Percentiles rank a stretch among this genome's conserved stretches.
Evolutionary conservation across 2,329 filamentous ascomycete genomes (phyloP).

Genomic region (Dactylellina sp.): DNA sequence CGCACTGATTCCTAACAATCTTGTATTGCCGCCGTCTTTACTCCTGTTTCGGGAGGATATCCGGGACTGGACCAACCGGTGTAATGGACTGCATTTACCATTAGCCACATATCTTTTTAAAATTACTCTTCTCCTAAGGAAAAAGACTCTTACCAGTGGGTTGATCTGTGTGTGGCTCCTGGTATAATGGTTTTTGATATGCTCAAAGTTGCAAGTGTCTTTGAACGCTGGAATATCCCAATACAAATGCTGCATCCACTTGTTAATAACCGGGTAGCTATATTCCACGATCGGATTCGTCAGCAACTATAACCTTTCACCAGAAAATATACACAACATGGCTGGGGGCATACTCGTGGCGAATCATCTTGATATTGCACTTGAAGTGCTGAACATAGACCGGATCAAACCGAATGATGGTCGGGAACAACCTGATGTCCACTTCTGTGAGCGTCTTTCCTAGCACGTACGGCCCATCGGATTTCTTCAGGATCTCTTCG

Average conservation of each 20-base stretch:
- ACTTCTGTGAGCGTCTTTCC: slow-evolving; percentile 81
- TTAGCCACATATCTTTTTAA: background rate
- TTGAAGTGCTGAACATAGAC: slow-evolving; percentile 91
- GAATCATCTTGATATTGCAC: slow-evolving; percentile 74
- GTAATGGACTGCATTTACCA: slow-evolving; percentile 36
- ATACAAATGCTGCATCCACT: slow-evolving; percentile 85
- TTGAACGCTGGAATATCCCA: slow-evolving; percentile 83
- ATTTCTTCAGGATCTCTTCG: slow-evolving; percentile 74
- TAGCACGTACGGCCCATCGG: slow-evolving; percentile 74
- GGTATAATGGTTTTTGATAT: slow-evolving; percentile 77
- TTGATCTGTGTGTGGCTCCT: slow-evolving; percentile 75
- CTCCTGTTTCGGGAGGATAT: slow-evolving; percentile 43
- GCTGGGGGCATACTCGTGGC: slow-evolving; percentile 70
- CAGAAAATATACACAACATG: no score
- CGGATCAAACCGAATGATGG: slow-evolving; percentile 77
- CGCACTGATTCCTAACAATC: no score
- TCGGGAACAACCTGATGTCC: slow-evolving; percentile 81
- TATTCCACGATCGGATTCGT: background rate
- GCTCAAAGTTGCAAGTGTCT: slow-evolving; percentile 88
- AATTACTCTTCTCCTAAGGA: background rate
- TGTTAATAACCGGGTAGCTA: slow-evolving; percentile 79
- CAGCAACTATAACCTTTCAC: slow-evolving; percentile 4
- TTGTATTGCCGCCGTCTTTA: background rate
- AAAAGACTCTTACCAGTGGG: slow-evolving; percentile 64
- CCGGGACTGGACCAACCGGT: slow-evolving; percentile 43